Base-by-base conservation (phyloP, 768 basidiomycete species). In the Russula virescens region DNA sequence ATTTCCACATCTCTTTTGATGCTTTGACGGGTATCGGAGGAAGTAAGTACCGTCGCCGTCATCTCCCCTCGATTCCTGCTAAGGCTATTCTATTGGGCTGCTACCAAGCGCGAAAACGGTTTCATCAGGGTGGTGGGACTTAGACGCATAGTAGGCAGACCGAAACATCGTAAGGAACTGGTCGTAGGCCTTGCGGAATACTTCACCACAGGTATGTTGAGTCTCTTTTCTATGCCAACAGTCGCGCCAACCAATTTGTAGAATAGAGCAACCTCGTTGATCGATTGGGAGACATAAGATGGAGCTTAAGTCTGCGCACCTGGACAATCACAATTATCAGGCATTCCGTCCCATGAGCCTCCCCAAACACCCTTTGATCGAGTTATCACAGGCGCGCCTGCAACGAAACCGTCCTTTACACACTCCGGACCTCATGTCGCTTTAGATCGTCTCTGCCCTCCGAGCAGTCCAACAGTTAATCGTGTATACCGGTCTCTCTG, bases 111-210 rank as follows among this genome's bases (percentile, higher is more conserved):
- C 55, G 75, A 89, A 69, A 60, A 76, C 0, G 81, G 88, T 63
- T 91, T 81, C 61, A 72, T 90, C 53, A 78, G 78, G 26, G 80
- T 84, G 72, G 79, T 86, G 69, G 89, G 89, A 23, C 73, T 88
- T 66, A 85, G 87, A 56, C 76, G 77, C 58, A 71, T 83, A 14
- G 81, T 87, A 7, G 76, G 74, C 66, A 72, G 81, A 47, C 69
- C 77, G n/a, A 62, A 68, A 23, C 87, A 91, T 69, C 81, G 88
- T n/a, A 85, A 91, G 66, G 90, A 92, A 70, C 75, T 91, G 45
- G 84, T 89, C 11, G 87, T 88, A 1, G 82, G 83, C 47, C 75
- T 91, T 58, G 74, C 77, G 65, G 77, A 76, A 34, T 82, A 82
- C 68, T 71, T 88, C 46, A 76, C 81, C 13, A 68, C 76, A 38